These are phyloP conservation scores for Trametes pubescens DNA, from an alignment of 1,284 basidiomycete genomes.

Conservation along the genomic window DNA sequence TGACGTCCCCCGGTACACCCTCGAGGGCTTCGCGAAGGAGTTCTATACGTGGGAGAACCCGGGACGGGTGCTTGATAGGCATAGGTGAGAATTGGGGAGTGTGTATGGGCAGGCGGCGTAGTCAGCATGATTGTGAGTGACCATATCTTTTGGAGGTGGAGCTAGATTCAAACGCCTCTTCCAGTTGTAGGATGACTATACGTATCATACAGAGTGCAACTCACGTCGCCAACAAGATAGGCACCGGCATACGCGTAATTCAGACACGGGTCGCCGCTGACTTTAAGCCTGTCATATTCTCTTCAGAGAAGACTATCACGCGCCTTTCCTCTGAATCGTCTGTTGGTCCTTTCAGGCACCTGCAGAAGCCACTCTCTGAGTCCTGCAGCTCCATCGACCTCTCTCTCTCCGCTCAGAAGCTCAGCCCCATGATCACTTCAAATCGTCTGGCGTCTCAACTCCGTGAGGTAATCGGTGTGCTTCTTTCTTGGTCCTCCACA, in stretches of 20 bases:
- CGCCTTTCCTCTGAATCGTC: neutral
- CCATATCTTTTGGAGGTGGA: too few species aligned
- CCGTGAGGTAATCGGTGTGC: neutral
- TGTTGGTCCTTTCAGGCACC: neutral
- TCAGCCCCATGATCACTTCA: neutral
- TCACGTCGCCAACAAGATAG: too few species aligned
- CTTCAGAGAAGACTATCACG: too few species aligned
- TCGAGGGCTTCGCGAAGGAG: slow-evolving; percentile 33
- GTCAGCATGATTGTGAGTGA: too few species aligned
- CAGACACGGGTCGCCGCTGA: too few species aligned
- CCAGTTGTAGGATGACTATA: too few species aligned
- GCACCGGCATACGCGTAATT: too few species aligned
- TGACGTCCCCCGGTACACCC: slow-evolving; percentile 23
- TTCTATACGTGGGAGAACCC: slow-evolving; percentile 10
- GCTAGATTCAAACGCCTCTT: too few species aligned
- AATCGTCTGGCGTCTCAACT: neutral
- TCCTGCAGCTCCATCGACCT: neutral
- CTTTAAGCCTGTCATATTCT: too few species aligned
- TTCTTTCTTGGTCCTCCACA: neutral
- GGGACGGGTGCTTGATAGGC: neutral
- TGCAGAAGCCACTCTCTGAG: neutral
- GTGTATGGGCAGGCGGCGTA: too few species aligned
- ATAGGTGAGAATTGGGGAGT: too few species aligned
- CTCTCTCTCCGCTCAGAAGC: neutral
- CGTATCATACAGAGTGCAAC: too few species aligned